phyloP scores from a whole-genome alignment of 257 asterid genomes.

The Solanum sitiens region DNA sequence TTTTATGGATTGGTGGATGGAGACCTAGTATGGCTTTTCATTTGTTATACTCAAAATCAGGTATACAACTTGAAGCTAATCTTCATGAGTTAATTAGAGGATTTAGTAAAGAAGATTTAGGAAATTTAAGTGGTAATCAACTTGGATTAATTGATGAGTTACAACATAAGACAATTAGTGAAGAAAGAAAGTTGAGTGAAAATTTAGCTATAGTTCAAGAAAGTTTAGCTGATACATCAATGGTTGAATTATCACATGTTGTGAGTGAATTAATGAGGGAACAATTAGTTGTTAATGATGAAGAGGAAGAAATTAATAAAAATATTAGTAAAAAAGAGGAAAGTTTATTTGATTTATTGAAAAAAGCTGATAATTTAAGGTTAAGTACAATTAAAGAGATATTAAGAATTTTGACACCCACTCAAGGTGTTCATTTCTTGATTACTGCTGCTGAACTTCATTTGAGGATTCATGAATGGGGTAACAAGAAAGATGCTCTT shows the following conservation, averaged over 20 bases:
- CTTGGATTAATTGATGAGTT: slow-evolving; percentile 22
- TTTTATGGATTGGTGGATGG: slow-evolving; percentile 75
- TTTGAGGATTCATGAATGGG: slow-evolving; percentile 74
- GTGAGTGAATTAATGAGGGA: slow-evolving; percentile 30
- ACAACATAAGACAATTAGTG: slow-evolving; percentile 28
- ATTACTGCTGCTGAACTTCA: slow-evolving; percentile 72
- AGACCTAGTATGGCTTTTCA: slow-evolving; percentile 70
- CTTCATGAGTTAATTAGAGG: slow-evolving; percentile 35
- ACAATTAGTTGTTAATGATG: background rate
- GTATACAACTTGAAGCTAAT: slow-evolving; percentile 43
- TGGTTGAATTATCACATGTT: slow-evolving; percentile 47
- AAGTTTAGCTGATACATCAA: slow-evolving; percentile 32
- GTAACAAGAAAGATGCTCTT: slow-evolving; percentile 26
- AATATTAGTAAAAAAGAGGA: slow-evolving; percentile 32
- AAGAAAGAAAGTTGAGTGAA: slow-evolving; percentile 45
- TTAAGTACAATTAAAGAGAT: slow-evolving; percentile 33
- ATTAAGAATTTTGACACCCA: slow-evolving; percentile 18
- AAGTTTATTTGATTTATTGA: slow-evolving; percentile 20
- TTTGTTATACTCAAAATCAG: slow-evolving; percentile 56
- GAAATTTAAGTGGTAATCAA: slow-evolving; percentile 26
- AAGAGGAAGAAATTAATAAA: background rate
- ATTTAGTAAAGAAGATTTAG: slow-evolving; percentile 20
- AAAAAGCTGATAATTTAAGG: slow-evolving; percentile 51
- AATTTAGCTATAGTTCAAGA: slow-evolving; percentile 50
- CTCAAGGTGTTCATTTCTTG: slow-evolving; percentile 54